These are phyloP conservation scores for Monosporascus sp. DNA, from an alignment of 2,329 filamentous ascomycete species.

Conservation along the genomic window DNA sequence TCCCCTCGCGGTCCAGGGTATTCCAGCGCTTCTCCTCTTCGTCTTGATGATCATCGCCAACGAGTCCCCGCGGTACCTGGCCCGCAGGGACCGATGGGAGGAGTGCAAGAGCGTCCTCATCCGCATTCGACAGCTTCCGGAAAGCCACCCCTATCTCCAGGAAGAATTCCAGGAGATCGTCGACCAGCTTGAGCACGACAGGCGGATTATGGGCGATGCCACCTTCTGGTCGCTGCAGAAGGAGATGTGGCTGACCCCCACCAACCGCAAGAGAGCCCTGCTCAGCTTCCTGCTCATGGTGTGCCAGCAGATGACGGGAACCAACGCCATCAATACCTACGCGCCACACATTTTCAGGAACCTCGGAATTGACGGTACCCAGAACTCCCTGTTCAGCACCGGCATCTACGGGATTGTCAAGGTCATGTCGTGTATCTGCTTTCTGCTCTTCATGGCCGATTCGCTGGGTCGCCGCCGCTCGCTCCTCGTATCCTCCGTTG, in stretches of 20 bases:
- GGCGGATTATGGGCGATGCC: conserved; percentile 48
- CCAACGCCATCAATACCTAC: conserved; percentile 30
- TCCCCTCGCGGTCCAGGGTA: conserved; percentile 56
- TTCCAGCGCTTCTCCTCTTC: conserved; percentile 56
- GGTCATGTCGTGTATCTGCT: conserved; percentile 49
- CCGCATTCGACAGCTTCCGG: conserved; percentile 48
- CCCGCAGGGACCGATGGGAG: conserved; percentile 60
- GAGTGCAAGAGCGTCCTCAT: conserved; percentile 50
- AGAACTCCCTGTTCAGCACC: conserved; percentile 53
- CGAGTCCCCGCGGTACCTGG: conserved; percentile 61
- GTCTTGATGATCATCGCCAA: conserved; percentile 56
- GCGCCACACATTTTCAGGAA: conserved; percentile 27
- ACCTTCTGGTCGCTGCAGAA: conserved; percentile 51
- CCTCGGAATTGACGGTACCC: conserved; percentile 36
- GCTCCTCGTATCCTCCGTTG: conserved; percentile 54
- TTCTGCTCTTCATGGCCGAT: conserved; percentile 55
- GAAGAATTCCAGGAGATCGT: conserved; percentile 57
- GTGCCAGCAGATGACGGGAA: conserved; percentile 68
- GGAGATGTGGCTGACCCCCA: conserved; percentile 57
- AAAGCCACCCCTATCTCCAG: conserved; percentile 49
- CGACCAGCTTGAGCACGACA: conserved; percentile 57
- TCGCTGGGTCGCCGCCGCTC: conserved; percentile 50
- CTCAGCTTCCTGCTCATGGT: conserved; percentile 58
- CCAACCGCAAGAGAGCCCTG: conserved; percentile 59
- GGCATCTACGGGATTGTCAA: conserved; percentile 60